phyloP scores from a whole-genome alignment of 2,329 filamentous ascomycete species.

The Colletotrichum tropicale region DNA sequence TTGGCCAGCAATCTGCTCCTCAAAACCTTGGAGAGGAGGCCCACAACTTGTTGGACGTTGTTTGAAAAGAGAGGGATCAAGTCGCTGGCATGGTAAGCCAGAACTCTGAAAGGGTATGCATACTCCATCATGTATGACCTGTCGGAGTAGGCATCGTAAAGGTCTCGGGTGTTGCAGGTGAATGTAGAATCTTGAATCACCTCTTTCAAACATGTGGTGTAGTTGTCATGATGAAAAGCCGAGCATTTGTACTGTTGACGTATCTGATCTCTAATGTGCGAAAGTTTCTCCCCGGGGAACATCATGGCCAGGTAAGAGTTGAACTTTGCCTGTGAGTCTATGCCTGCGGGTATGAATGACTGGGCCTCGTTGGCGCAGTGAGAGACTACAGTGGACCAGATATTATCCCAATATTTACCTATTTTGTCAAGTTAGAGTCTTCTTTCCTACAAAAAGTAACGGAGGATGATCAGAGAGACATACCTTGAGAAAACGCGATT shows the following conservation, averaged over 20 bases:
- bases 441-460: neutral
- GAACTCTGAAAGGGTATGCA: constrained; percentile 31
- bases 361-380: constrained; percentile 33
- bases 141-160: constrained; percentile 39
- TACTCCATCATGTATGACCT: constrained; percentile 23
- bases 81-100: constrained; percentile 48
- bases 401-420: constrained; percentile 25
- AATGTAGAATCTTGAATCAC: constrained; percentile 38
- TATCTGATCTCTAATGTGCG: constrained; percentile 22
- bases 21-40: neutral
- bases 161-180: constrained; percentile 38
- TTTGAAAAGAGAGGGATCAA: constrained; percentile 45
- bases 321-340: constrained; percentile 36
- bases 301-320: constrained; percentile 29
- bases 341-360: constrained; percentile 31
- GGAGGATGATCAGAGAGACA: no score
- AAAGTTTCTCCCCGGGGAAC: constrained; percentile 34
- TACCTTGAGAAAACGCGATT: constrained; percentile 30
- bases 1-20: constrained; percentile 30
- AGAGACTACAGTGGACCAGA: constrained; percentile 32
- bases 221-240: constrained; percentile 10
- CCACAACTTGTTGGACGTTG: neutral
- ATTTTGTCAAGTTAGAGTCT: neutral
- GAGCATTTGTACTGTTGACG: neutral
- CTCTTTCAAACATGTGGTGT: constrained; percentile 25